Evolutionary conservation across 2,329 filamentous ascomycete genomes (phyloP).

Genomic region (Aureobasidium subglaciale): DNA sequence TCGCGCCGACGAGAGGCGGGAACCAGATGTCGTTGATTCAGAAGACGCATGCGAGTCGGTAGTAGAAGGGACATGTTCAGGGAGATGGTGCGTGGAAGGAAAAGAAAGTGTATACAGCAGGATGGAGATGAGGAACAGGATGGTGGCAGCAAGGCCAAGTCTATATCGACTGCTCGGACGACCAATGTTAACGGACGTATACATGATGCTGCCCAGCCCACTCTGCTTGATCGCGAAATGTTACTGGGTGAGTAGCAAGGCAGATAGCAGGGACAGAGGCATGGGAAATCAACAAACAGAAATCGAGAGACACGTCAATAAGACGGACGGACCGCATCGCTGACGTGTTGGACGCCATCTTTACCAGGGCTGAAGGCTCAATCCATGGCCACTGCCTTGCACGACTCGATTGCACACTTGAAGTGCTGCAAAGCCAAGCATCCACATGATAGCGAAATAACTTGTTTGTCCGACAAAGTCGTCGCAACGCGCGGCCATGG

Average conservation of each 20-base stretch:
- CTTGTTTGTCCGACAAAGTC: slow-evolving; percentile 6
- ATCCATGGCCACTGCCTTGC: background rate
- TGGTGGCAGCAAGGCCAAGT: background rate
- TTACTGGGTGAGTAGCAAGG: background rate
- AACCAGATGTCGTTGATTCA: background rate
- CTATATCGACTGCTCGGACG: background rate
- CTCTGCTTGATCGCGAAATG: background rate
- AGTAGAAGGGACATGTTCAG: background rate
- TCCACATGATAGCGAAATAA: background rate
- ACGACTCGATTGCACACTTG: background rate
- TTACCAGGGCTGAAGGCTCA: slow-evolving; percentile 6
- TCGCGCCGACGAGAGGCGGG: background rate
- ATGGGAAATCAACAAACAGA: background rate
- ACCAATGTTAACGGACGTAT: background rate
- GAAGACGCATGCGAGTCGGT: background rate
- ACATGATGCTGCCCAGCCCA: slow-evolving; percentile 10
- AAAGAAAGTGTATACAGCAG: slow-evolving; percentile 11
- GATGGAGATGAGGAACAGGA: slow-evolving; percentile 5
- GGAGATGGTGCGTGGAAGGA: background rate
- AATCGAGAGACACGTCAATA: background rate
- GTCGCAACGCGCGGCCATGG: slow-evolving; percentile 11
- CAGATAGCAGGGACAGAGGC: background rate
- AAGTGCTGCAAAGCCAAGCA: slow-evolving; percentile 5
- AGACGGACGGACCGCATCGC: background rate
- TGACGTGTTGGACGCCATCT: too few relatives aligned